Evolutionary conservation across 495 filamentous ascomycete species (phyloP).

Genomic region (Hyaloscypha finlandica): DNA sequence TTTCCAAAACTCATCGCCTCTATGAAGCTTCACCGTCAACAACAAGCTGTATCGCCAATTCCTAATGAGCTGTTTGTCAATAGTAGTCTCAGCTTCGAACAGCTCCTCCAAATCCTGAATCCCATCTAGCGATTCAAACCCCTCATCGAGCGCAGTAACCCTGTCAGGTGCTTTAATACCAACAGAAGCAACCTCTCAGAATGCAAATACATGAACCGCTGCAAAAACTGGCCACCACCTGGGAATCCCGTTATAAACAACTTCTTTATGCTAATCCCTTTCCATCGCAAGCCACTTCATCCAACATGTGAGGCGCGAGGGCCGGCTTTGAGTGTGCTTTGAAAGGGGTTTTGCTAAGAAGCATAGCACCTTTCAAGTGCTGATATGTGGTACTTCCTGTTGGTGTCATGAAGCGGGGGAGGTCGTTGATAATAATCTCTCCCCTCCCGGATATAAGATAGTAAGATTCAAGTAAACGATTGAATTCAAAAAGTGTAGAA

Average conservation of each 20-base stretch:
- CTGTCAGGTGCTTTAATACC: constrained; percentile 31
- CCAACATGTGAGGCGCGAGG: constrained; percentile 27
- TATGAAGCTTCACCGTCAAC: not conserved
- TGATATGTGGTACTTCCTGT: constrained; percentile 27
- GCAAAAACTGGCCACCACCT: constrained; percentile 33
- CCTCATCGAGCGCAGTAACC: constrained; percentile 25
- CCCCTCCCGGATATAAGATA: too few species aligned
- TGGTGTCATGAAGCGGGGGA: constrained; percentile 2
- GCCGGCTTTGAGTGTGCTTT: constrained; percentile 26
- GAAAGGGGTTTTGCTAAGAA: constrained; percentile 30
- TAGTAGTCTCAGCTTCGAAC: not conserved
- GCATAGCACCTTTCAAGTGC: constrained; percentile 29
- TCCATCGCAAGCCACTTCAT: constrained; percentile 23
- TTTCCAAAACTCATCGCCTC: not conserved
- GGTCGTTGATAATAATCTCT: not conserved
- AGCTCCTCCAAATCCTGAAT: not conserved
- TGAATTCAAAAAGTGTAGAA: too few species aligned
- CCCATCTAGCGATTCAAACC: not conserved
- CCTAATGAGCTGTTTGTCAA: not conserved
- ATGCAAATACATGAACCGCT: constrained; percentile 34
- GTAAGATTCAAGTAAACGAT: too few species aligned
- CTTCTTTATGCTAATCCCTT: constrained; percentile 28
- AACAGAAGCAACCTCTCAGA: constrained; percentile 26
- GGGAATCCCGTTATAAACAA: constrained; percentile 35
- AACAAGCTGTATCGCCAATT: not conserved